Base-by-base conservation (phyloP, 768 basidiomycete genomes). In the Calvatia gigantea region DNA sequence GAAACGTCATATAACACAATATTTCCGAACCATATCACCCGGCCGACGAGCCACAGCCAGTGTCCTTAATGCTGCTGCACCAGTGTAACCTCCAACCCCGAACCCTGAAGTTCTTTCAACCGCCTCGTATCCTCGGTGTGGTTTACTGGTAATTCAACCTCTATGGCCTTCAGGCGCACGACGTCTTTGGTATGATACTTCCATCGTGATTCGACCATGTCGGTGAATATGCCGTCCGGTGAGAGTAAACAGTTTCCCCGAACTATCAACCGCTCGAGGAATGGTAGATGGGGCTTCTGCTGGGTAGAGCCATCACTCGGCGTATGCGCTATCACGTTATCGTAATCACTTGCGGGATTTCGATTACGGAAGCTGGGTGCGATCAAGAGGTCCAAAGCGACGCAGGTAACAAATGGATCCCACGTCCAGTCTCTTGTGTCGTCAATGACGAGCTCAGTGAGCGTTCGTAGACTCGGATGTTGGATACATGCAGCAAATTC, bases 181-280 rank as follows among this genome's bases (percentile, higher is more conserved):
- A 68, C 59, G 23, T 56, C 61, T 21, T 42, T 51, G 44, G 46
- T 51, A 27, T 61, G 49, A 44, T 58, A 57, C 45, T 65, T 64
- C 70, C 69, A 71, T 6, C 72, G 67, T 37, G 70, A 69, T 47
- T 72, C 68, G 28, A 71, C 69, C 70, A 75, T 72, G 21, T 66
- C 65, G 12, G 70, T 65, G 14, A 75, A 59, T 17, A 61, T 61
- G 3, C 69, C 70, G 58, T 71, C 67, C 2, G 64, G 58, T 28
- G 67, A 63, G 59, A 64, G 62, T 33, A 71, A 54, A 47, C 68
- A 67, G 49, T 62, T 65, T 41, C 67, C 71, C 15, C 63, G 65
- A 28, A 73, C 63, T 27, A 64, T 62, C 41, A 73, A 59, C 12
- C 55, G 51, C 57, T 64, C 57, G n/a, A 73, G 64, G 55, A 59